Evolutionary conservation across 345 rosid genomes (phyloP).

Genomic region (Euphorbia pulcherrima): DNA sequence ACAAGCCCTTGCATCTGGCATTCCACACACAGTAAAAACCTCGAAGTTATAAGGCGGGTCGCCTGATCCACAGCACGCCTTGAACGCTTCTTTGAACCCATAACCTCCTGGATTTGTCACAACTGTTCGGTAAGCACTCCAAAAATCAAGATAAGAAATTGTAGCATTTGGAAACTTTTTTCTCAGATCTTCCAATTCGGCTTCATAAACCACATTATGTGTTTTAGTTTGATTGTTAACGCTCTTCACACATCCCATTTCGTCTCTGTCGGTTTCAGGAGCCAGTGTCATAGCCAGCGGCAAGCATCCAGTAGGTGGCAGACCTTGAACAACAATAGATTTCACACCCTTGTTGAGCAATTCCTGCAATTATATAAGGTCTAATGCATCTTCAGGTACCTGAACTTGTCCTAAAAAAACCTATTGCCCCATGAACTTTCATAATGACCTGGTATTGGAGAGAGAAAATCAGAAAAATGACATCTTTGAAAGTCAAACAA

Average conservation of each 20-base stretch:
- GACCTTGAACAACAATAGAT: constrained; percentile 69
- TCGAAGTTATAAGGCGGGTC: constrained; percentile 63
- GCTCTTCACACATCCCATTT: constrained; percentile 69
- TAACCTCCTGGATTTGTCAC: constrained; percentile 47
- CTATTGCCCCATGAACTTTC: too few species aligned
- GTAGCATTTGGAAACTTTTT: constrained; percentile 50
- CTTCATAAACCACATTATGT: constrained; percentile 53
- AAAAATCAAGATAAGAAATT: constrained; percentile 69
- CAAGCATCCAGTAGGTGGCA: constrained; percentile 75
- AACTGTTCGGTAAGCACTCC: constrained; percentile 62
- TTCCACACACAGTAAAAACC: constrained; percentile 56
- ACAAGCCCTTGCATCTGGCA: constrained; percentile 42
- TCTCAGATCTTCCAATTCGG: constrained; percentile 45
- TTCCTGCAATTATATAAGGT: constrained; percentile 37
- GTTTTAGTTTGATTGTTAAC: constrained; percentile 47
- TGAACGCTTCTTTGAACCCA: constrained; percentile 67
- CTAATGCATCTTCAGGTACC: too few species aligned
- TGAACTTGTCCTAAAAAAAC: too few species aligned
- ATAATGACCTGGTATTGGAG: too few species aligned
- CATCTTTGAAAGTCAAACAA: too few species aligned
- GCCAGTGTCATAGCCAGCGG: constrained; percentile 61
- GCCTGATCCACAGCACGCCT: constrained; percentile 75
- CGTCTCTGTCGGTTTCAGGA: constrained; percentile 56
- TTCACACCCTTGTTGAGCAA: constrained; percentile 69
- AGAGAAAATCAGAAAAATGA: too few species aligned